Evolutionary conservation across 2,329 filamentous ascomycete species (phyloP).

Genomic region (Fusarium torulosum): DNA sequence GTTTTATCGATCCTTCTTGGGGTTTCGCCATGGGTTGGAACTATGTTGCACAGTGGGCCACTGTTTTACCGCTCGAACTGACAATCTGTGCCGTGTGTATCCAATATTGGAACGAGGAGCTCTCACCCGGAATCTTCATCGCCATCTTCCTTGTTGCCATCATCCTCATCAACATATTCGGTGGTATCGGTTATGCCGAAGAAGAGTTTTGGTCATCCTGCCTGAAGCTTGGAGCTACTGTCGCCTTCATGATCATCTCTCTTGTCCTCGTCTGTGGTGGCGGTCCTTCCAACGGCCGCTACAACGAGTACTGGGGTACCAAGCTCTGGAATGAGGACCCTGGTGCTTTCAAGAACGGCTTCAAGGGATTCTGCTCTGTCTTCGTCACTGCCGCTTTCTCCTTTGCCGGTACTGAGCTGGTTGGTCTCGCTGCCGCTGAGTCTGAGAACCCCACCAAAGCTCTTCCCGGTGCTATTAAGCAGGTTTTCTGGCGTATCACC

Average conservation of each 20-base stretch:
- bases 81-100: slow-evolving; percentile 66
- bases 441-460: slow-evolving; percentile 75
- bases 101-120: slow-evolving; percentile 63
- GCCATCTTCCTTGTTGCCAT: slow-evolving; percentile 65
- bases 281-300: slow-evolving; percentile 61
- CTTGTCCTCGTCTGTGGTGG: slow-evolving; percentile 70
- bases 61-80: slow-evolving; percentile 64
- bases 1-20: slow-evolving; percentile 73
- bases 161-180: slow-evolving; percentile 66
- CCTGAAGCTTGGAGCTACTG: slow-evolving; percentile 68
- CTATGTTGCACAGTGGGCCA: slow-evolving; percentile 62
- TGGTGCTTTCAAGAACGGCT: slow-evolving; percentile 74
- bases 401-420: slow-evolving; percentile 76
- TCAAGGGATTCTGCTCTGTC: slow-evolving; percentile 77
- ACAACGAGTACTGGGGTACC: slow-evolving; percentile 59
- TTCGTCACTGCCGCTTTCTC: slow-evolving; percentile 80
- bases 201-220: slow-evolving; percentile 69
- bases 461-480: slow-evolving; percentile 83
- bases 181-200: slow-evolving; percentile 65
- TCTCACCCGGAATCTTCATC: slow-evolving; percentile 66
- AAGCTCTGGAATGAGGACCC: slow-evolving; percentile 52
- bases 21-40: slow-evolving; percentile 66
- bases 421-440: slow-evolving; percentile 78
- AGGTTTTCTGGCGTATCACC: slow-evolving; percentile 69
- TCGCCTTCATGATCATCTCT: slow-evolving; percentile 72